Evolutionary conservation across 2,329 filamentous ascomycete species (phyloP).

Genomic region (Whalleya microplaca): DNA sequence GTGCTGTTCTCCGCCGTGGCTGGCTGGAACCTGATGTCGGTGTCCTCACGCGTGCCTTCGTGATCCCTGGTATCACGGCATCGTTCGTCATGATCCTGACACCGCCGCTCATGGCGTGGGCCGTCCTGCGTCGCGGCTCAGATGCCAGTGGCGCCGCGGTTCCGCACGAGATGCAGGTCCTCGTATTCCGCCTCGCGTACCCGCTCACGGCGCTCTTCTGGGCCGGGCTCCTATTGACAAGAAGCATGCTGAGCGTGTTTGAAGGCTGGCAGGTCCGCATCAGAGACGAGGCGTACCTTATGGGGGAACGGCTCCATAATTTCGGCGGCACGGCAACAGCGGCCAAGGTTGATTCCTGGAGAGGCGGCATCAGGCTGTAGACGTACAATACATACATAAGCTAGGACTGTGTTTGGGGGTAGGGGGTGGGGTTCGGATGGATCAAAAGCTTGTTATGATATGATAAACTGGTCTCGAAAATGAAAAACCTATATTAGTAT

Average conservation of each 20-base stretch:
- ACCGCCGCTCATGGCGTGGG: slow-evolving; percentile 64
- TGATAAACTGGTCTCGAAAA: too few relatives aligned
- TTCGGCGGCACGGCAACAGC: slow-evolving; percentile 50
- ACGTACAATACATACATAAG: too few relatives aligned
- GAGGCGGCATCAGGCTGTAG: slow-evolving; percentile 30
- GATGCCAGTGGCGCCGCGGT: slow-evolving; percentile 24
- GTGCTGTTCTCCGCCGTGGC: slow-evolving; percentile 72
- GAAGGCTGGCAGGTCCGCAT: slow-evolving; percentile 80
- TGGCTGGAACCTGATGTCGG: slow-evolving; percentile 78
- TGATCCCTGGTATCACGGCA: slow-evolving; percentile 73
- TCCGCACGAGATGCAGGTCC: slow-evolving; percentile 34
- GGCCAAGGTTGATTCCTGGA: slow-evolving; percentile 30
- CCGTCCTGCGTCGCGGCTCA: slow-evolving; percentile 44
- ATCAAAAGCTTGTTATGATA: too few relatives aligned
- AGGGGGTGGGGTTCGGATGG: too few relatives aligned
- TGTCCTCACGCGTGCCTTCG: slow-evolving; percentile 82
- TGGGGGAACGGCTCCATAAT: slow-evolving; percentile 93
- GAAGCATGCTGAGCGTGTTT: slow-evolving; percentile 63
- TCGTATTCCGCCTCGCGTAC: slow-evolving; percentile 67
- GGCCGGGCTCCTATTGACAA: slow-evolving; percentile 48
- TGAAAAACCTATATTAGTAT: neutral
- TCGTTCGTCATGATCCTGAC: slow-evolving; percentile 63
- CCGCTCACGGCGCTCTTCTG: slow-evolving; percentile 63
- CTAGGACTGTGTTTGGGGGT: too few relatives aligned
- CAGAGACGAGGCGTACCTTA: slow-evolving; percentile 92